Evolutionary conservation across 2,329 filamentous ascomycete genomes (phyloP).

Genomic region (Pyricularia grisea): DNA sequence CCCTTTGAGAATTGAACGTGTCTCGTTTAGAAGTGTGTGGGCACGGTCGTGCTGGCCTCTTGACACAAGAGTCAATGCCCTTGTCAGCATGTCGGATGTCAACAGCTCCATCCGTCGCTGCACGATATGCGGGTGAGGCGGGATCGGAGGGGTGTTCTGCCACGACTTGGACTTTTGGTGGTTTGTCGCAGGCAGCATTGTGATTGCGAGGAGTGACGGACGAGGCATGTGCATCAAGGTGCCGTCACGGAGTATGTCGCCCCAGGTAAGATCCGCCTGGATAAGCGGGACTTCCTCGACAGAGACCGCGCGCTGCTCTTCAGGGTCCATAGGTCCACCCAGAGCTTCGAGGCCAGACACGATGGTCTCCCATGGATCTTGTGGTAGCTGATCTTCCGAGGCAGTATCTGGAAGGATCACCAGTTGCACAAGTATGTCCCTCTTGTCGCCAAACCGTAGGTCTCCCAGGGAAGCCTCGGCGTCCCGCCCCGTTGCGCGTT

Average conservation of each 20-base stretch:
- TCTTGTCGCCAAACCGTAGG: slow-evolving; percentile 88
- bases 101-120: slow-evolving; percentile 96
- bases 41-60: slow-evolving; percentile 89
- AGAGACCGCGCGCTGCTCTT: slow-evolving; percentile 73
- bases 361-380: slow-evolving; percentile 95
- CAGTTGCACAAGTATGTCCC: slow-evolving; percentile 86
- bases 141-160: slow-evolving; percentile 68
- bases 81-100: slow-evolving; percentile 94
- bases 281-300: slow-evolving; percentile 93
- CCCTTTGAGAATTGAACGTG: slow-evolving; percentile 88
- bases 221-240: slow-evolving; percentile 77
- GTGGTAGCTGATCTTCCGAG: slow-evolving; percentile 73
- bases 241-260: slow-evolving; percentile 85
- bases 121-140: slow-evolving; percentile 88
- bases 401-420: slow-evolving; percentile 82
- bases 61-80: slow-evolving; percentile 82
- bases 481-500: slow-evolving; percentile 87
- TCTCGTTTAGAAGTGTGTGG: slow-evolving; percentile 86
- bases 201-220: slow-evolving; percentile 87
- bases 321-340: slow-evolving; percentile 76
- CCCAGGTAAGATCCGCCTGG: slow-evolving; percentile 88
- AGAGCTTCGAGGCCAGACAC: slow-evolving; percentile 92
- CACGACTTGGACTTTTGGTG: slow-evolving; percentile 57
- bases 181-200: slow-evolving; percentile 69
- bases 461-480: slow-evolving; percentile 90